A percentile compares a stretch with the other conserved stretches of the same genome.
Evolutionary conservation across 176 grass and related monocot genomes (phyloP).

Genomic region (Hordeum marinum): DNA sequence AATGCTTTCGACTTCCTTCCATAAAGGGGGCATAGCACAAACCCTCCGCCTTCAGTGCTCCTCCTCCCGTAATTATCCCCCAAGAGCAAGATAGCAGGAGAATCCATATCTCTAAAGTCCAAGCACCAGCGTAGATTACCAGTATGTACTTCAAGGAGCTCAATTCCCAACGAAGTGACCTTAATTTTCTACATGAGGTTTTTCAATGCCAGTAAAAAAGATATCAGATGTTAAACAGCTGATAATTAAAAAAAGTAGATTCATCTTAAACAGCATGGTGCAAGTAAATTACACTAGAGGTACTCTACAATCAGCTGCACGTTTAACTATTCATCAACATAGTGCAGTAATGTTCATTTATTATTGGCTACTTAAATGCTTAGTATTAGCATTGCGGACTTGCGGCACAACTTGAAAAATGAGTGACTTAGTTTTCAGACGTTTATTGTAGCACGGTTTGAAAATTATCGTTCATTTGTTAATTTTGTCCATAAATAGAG

Average conservation of each 20-base stretch:
- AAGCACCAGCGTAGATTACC: slow-evolving; percentile 82
- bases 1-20: slow-evolving; percentile 96
- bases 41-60: slow-evolving; percentile 75
- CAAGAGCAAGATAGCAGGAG: slow-evolving; percentile 67
- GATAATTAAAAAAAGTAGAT: slow-evolving; percentile 21
- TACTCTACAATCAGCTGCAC: neutral
- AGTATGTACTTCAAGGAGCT: slow-evolving; percentile 75
- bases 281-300: slow-evolving; percentile 12
- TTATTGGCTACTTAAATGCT: slow-evolving; percentile 1
- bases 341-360: neutral
- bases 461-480: neutral
- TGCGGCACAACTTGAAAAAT: neutral
- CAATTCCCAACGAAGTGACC: slow-evolving; percentile 76
- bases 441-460: neutral
- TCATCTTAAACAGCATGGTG: neutral
- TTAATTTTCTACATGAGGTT: slow-evolving; percentile 75
- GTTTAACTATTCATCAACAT: neutral
- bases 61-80: slow-evolving; percentile 74
- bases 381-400: neutral
- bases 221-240: slow-evolving; percentile 13
- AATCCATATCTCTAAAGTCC: slow-evolving; percentile 98
- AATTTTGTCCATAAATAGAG: neutral
- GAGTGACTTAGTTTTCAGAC: slow-evolving; percentile 1
- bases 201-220: slow-evolving; percentile 12
- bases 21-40: slow-evolving; percentile 90